Base-by-base conservation (phyloP, 345 rosid species). In the Physaria fendleri region DNA sequence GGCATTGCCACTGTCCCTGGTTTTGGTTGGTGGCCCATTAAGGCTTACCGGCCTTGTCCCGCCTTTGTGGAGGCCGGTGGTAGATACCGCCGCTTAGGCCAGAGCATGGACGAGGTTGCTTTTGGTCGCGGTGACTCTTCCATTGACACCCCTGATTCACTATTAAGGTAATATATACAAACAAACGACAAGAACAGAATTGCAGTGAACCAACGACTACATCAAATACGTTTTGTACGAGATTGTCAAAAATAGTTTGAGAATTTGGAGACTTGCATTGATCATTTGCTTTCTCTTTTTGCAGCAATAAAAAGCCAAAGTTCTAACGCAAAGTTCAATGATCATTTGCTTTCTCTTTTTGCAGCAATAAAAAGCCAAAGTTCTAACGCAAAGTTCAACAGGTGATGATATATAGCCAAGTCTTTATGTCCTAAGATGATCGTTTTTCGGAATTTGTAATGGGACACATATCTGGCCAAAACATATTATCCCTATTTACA, bases 1-100 rank as follows among this genome's bases (percentile, higher is more conserved):
- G 97, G 99, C 62, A 93, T 93, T 12, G 95, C 95, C 13, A 85
- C 88, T 1, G 84, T 89, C 35, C 94, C 95, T 1, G 99, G 99
- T 20, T 93, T 93, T 33, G 95, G 99, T 16, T 93, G 99, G 99
- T 89, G 95, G 94, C 99, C 97, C 2, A 87, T 87, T 63, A 93
- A 89, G 85, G 99, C 95, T 61, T 89, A 89, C 66, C 67, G 97
- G 42, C 97, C 97, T 22, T 93, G 97, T 56, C 99, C 95, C 14
- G 94, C 82, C 6, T 89, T 86, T 40, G 65, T 93, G 12, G 91
- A 89, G 27, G 81, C 95, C 29, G 97, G 95, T 8, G 95, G 97
- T 35, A 64, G 94, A 72, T 89, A 89, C 58, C 74, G 77, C 24
- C 79, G 90, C 45, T 75, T 60, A 1, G 95, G 97, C 1, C 99